Conservation (phyloP, 139 green algal genomes). For the Chlamydomonas asymmetrica region DNA sequence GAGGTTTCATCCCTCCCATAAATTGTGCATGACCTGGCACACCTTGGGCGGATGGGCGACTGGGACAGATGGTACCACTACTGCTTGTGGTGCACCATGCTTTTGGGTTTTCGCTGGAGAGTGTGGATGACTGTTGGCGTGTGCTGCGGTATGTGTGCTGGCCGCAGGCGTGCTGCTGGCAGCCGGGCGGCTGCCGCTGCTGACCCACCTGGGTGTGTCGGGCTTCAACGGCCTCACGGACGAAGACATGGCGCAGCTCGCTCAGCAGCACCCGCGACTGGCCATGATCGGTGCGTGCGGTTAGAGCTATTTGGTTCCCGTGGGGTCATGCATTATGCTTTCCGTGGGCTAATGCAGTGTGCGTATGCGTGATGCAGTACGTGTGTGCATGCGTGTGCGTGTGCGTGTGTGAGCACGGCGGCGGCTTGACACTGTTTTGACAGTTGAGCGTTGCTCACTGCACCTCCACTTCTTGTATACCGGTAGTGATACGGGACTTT, state of each 20-base stretch:
- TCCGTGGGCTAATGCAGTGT: background rate
- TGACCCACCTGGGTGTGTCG: slow-evolving; percentile 8
- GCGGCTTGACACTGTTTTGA: background rate
- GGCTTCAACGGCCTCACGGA: slow-evolving; percentile 8
- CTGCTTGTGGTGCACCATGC: too few species aligned
- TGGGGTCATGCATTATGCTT: too few species aligned
- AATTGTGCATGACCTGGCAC: background rate
- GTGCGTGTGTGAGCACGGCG: background rate
- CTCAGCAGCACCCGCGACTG: background rate
- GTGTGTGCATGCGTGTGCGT: background rate
- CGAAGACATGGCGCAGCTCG: background rate
- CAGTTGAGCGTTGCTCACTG: background rate
- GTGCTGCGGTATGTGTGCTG: too few species aligned
- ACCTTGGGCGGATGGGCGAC: too few species aligned
- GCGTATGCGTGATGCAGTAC: background rate
- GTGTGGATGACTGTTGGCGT: too few species aligned
- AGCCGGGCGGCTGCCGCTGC: background rate
- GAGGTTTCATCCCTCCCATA: background rate
- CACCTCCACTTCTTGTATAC: too few species aligned
- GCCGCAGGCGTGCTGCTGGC: slow-evolving; percentile 3
- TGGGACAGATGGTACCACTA: too few species aligned
- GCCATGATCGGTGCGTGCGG: slow-evolving; percentile 1
- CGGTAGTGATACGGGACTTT: too few species aligned
- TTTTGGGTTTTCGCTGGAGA: background rate
- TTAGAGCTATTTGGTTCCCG: background rate